Base-by-base conservation (phyloP, 306 rosid genomes). In the Gleditsia sinensis region DNA sequence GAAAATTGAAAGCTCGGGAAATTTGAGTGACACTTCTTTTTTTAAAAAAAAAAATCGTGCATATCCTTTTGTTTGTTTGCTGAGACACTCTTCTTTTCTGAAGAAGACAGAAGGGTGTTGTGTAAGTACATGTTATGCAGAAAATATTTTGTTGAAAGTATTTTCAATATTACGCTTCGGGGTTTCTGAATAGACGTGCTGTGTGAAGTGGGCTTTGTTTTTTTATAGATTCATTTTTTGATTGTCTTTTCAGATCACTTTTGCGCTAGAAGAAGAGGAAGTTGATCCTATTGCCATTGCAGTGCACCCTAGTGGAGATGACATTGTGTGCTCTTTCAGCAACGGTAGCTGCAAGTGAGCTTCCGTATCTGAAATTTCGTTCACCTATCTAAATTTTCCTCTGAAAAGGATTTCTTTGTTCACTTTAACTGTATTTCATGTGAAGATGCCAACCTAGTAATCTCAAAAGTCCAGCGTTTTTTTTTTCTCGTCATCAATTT, bases 341-440 rank as follows among this genome's bases (percentile, higher is more conserved):
- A 88, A 50, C 27, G 93, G 96, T 78, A 88, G 88, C 85, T 94
- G 97, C 98, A 94, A 87, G 97, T 94, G 79, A 91, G 96, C 78
- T 61, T 75, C 25, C n/a, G n/a, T 66, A 20, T 68, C 48, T 62
- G 33, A 9, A 42, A 46, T 24, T 36, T 33, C 28, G 58, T 43
- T 28, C 63, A 69, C 45, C 50, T 67, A n/a, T 43, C 3, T 58
- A 9, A 24, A 46, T 78, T 40, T 27, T 28, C 37, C 33, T 19
- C 36, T 72, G 56, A 56, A 16, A 69, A 56, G 8, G 37, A 49
- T 17, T 62, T 25, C 51, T 24, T 28, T 17, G 28, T 21, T 46
- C 43, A 16, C 36, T 54, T 55, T 53, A 32, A 32, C 32, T 20
- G 5, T 19, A 7, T 69, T 69, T 33, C 30, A 10, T 50, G 30